Base-by-base conservation (phyloP, 352 stramenopile genomes). In the Phytophthora aleatoria region DNA sequence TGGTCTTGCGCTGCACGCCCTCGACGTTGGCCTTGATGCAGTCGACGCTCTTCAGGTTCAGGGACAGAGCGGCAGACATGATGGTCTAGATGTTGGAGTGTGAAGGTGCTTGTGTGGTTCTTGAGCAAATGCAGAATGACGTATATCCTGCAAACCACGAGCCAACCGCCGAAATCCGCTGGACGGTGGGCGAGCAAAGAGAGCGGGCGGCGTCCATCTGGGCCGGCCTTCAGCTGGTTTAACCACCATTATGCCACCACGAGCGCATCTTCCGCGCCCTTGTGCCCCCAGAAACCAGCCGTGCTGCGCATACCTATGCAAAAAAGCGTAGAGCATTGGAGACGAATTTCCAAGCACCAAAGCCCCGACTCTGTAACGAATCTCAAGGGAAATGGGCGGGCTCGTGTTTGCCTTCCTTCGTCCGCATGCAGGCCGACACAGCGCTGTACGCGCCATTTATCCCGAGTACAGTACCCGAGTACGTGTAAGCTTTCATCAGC, bases 1-100 rank as follows among this genome's bases (percentile, higher is more conserved):
- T 97, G 61, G 90, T 96, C 68, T 90, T 89, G 62, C 85, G 83
- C 57, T 61, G 38, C 28, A 67, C 57, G 35, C 57, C 57, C 43
- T 67, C 57, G 45, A 66, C 60, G 38, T 54, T 67, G 48, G 51
- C 50, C 64, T 63, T 67, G 58, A 72, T 72, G 51, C 54, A 77
- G 43, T 69, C 42, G 41, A 49, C 55, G 54, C 35, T 64, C 52
- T 59, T 35, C 38, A 69, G 53, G 45, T 69, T 69, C 53, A 69
- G 47, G 10, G 61, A 62, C 35, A 69, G 61, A 53, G 61, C 61
- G 15, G 61, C 61, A 43, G 61, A 69, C 61, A 69, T 69, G 51
- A 30, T 59, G 41, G 24, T 57, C 54, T 67, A 26, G 35, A 39
- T 35, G 41, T 35, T 27, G 39, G 6, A 28, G 39, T 20, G 39